Conservation (phyloP, 176 grass and related monocot genomes). For the barley (Hordeum vulgare) region DNA sequence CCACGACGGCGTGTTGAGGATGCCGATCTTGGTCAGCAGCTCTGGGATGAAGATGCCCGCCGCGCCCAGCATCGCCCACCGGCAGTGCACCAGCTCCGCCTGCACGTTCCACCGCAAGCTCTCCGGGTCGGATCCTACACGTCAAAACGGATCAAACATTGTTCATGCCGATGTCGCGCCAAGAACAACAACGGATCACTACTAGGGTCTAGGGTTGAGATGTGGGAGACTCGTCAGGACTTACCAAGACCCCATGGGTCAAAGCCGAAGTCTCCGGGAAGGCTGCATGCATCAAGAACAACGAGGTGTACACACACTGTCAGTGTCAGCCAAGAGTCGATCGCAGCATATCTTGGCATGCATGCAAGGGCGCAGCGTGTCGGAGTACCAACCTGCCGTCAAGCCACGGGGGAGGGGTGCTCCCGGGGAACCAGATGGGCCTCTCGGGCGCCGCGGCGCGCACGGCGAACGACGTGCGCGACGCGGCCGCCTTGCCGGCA, state of each 20-base stretch:
- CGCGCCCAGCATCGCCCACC: conserved; percentile 95
- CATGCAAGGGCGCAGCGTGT: neutral
- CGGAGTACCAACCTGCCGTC: conserved; percentile 62
- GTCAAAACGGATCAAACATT: neutral
- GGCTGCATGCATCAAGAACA: conserved; percentile 64
- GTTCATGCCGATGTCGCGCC: neutral
- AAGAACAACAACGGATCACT: no score
- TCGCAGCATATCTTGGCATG: neutral
- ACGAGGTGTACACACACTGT: neutral
- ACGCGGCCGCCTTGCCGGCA: conserved; percentile 14
- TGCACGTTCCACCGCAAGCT: conserved; percentile 82
- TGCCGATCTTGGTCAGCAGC: conserved; percentile 80
- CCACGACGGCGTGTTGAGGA: conserved; percentile 92
- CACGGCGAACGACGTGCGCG: conserved; percentile 51
- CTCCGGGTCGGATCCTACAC: conserved; percentile 85
- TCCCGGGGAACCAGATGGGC: conserved; percentile 96
- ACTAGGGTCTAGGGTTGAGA: no score
- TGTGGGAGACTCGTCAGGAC: neutral
- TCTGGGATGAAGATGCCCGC: conserved; percentile 96
- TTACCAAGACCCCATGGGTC: conserved; percentile 91
- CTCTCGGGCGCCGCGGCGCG: conserved; percentile 52
- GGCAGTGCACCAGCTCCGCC: conserved; percentile 89
- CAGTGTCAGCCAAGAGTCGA: neutral
- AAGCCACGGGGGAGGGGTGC: conserved; percentile 94
- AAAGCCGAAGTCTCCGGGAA: conserved; percentile 95